Percentiles rank a stretch among this genome's conserved stretches.
phyloP scores from a whole-genome alignment of 495 filamentous ascomycete genomes.

The Hypoxylon rickii region DNA sequence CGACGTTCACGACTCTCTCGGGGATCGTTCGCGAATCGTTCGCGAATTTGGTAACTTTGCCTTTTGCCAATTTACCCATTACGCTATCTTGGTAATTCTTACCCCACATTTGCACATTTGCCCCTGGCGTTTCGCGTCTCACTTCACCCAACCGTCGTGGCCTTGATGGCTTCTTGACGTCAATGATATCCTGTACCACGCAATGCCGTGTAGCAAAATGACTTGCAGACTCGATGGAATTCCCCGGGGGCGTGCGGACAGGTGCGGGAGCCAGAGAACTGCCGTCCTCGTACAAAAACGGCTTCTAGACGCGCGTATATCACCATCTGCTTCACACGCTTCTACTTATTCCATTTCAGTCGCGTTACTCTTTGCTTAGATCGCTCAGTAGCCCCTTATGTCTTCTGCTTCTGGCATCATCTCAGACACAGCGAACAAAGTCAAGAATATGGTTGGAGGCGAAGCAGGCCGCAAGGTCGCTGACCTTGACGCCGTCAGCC shows the following conservation, averaged over 20 bases:
- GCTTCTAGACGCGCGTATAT: background rate
- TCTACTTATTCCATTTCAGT: background rate
- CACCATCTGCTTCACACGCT: too few species aligned
- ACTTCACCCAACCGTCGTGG: too few species aligned
- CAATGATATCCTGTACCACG: constrained; percentile 17
- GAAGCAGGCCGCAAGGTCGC: constrained; percentile 43
- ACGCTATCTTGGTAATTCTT: too few species aligned
- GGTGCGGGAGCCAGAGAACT: too few species aligned
- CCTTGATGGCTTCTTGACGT: constrained; percentile 23
- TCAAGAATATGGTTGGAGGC: constrained; percentile 33
- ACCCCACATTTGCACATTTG: too few species aligned
- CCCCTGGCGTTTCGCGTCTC: too few species aligned
- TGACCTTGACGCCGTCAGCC: constrained; percentile 44
- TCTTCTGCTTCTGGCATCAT: constrained; percentile 20
- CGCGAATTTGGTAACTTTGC: constrained; percentile 6
- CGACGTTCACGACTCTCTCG: constrained; percentile 11
- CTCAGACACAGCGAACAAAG: constrained; percentile 21
- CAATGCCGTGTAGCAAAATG: background rate
- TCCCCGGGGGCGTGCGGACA: background rate
- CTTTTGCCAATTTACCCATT: too few species aligned
- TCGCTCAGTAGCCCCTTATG: constrained; percentile 5
- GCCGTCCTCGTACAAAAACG: constrained; percentile 23
- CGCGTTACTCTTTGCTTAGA: background rate
- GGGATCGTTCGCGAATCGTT: constrained; percentile 1
- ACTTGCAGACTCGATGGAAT: background rate